Percentiles rank a stretch among this genome's conserved stretches.
These are phyloP conservation scores for Aspergillus tamarii DNA, from an alignment of 2,329 filamentous ascomycete genomes.

Conservation along the genomic window DNA sequence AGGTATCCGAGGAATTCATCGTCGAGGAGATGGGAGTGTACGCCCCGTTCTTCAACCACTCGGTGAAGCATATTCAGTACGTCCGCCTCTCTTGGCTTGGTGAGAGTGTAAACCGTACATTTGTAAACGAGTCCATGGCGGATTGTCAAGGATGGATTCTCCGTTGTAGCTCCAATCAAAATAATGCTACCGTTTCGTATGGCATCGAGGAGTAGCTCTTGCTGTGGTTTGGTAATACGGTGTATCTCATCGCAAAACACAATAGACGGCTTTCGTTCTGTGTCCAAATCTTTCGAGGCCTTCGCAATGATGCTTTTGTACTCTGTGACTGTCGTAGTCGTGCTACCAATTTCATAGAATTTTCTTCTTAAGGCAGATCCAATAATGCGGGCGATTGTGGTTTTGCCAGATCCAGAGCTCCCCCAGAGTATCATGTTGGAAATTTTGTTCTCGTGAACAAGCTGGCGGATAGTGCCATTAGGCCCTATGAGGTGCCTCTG, in stretches of 20 bases:
- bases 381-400: no score
- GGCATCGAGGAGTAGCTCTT: constrained; percentile 90
- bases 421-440: no score
- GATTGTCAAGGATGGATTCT: constrained; percentile 92
- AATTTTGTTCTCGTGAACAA: no score
- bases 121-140: constrained; percentile 84
- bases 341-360: constrained; percentile 87
- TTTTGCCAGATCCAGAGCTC: no score
- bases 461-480: no score
- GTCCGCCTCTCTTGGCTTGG: constrained; percentile 70
- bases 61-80: constrained; percentile 73
- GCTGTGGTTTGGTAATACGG: constrained; percentile 76
- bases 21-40: constrained; percentile 56
- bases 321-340: constrained; percentile 83
- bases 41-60: constrained; percentile 65
- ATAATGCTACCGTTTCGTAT: constrained; percentile 87
- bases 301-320: constrained; percentile 91
- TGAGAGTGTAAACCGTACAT: constrained; percentile 81
- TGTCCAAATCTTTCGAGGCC: constrained; percentile 81
- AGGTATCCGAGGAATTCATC: constrained; percentile 78
- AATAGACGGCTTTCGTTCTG: constrained; percentile 95
- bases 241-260: constrained; percentile 62
- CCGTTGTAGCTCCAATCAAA: constrained; percentile 90
- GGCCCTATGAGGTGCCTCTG: no score
- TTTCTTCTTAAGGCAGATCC: no score